phyloP scores from a whole-genome alignment of 1,139 yeast species.

The Nakaseomyces bracarensis region DNA sequence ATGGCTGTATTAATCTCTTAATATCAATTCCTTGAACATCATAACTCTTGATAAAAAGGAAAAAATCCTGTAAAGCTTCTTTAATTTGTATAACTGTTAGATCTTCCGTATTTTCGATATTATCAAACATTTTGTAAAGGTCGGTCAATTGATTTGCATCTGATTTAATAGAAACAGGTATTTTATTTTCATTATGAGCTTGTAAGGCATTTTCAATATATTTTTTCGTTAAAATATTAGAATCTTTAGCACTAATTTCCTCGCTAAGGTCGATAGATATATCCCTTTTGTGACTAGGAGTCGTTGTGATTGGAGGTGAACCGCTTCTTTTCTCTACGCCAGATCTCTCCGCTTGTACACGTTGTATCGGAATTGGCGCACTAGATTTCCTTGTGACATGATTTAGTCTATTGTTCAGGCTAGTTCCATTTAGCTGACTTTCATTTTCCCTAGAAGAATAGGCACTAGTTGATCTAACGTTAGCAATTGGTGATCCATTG shows the following conservation, averaged over 20 bases:
- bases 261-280: conserved; percentile 27
- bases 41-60: neutral
- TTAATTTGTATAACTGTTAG: conserved; percentile 7
- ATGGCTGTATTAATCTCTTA: conserved; percentile 6
- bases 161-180: neutral
- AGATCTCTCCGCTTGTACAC: neutral
- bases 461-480: conserved; percentile 26
- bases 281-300: neutral
- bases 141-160: neutral
- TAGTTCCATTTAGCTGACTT: conserved; percentile 4
- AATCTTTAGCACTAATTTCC: conserved; percentile 21
- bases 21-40: neutral
- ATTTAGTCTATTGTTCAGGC: conserved; percentile 9
- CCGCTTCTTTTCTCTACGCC: neutral
- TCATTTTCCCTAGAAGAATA: conserved; percentile 12
- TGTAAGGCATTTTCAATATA: conserved; percentile 18
- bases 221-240: conserved; percentile 24
- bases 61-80: conserved; percentile 14
- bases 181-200: neutral
- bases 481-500: conserved; percentile 6
- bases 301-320: neutral
- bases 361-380: conserved; percentile 15
- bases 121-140: conserved; percentile 12
- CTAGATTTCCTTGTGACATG: conserved; percentile 17
- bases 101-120: conserved; percentile 9